phyloP scores from a whole-genome alignment of 2,329 filamentous ascomycete species.

The Akanthomyces muscarius region DNA sequence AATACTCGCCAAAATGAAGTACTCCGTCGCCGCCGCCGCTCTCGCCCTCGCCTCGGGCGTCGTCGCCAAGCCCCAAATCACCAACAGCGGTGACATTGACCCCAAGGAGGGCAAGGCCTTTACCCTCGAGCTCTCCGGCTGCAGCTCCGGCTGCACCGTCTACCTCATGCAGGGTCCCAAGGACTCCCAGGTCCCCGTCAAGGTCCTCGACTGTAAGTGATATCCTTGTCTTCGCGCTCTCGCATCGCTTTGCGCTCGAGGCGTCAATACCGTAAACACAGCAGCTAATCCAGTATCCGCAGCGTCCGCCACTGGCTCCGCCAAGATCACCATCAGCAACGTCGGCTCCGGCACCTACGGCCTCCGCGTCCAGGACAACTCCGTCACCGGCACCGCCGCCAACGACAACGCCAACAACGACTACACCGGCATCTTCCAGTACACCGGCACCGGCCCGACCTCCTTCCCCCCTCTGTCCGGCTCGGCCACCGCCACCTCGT shows the following conservation, averaged over 20 bases:
- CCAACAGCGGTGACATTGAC: neutral
- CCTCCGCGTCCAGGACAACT: conserved; percentile 14
- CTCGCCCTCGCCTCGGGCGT: conserved; percentile 9
- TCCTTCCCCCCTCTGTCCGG: conserved; percentile 16
- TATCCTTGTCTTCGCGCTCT: neutral
- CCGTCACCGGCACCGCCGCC: neutral
- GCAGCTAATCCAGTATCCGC: neutral
- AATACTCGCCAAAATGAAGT: neutral
- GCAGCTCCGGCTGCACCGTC: conserved; percentile 2
- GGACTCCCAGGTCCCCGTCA: neutral
- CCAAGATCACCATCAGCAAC: conserved; percentile 7
- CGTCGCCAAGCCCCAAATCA: conserved; percentile 13
- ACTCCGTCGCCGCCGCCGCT: conserved; percentile 9
- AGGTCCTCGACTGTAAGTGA: conserved; percentile 2
- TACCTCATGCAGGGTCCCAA: conserved; percentile 14
- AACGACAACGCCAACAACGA: conserved; percentile 6
- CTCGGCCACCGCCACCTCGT: neutral
- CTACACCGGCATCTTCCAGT: conserved; percentile 6
- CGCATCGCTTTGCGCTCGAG: neutral
- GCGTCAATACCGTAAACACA: neutral
- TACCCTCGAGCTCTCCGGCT: conserved; percentile 10
- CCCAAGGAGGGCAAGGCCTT: conserved; percentile 13
- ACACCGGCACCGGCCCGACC: conserved; percentile 16
- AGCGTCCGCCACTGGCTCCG: conserved; percentile 4
- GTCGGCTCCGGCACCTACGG: conserved; percentile 13